These are phyloP conservation scores for Epichloe gansuensis DNA, from an alignment of 2,329 filamentous ascomycete genomes.

Conservation along the genomic window DNA sequence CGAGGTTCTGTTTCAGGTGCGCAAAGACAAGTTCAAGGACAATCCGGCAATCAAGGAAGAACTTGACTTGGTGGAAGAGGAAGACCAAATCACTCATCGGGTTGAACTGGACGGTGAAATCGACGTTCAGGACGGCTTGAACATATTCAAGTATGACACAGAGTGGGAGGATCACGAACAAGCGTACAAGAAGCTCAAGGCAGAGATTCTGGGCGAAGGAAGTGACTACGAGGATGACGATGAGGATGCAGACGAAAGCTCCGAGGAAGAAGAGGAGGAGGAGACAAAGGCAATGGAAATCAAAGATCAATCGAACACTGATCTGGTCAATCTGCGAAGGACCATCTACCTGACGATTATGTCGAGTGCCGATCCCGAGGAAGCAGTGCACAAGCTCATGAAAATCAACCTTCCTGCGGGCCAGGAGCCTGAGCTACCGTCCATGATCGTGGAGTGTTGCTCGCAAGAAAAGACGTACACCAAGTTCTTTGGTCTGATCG, in stretches of 20 bases:
- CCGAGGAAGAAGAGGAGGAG: conserved; percentile 63
- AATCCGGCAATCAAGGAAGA: conserved; percentile 86
- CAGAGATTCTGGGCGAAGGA: conserved; percentile 88
- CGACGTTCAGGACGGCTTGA: conserved; percentile 75
- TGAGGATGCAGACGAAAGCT: conserved; percentile 46
- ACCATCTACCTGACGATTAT: conserved; percentile 97
- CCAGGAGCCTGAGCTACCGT: conserved; percentile 79
- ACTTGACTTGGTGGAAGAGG: conserved; percentile 89
- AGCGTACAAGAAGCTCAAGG: conserved; percentile 79
- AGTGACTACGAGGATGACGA: conserved; percentile 71
- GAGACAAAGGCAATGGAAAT: conserved; percentile 83
- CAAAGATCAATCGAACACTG: conserved; percentile 94
- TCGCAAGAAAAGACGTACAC: conserved; percentile 95
- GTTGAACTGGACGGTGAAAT: conserved; percentile 73
- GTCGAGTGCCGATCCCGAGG: conserved; percentile 91
- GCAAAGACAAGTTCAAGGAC: conserved; percentile 94
- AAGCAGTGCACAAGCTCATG: conserved; percentile 95
- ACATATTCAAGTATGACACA: conserved; percentile 89
- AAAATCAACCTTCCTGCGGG: conserved; percentile 80
- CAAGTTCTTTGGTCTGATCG: conserved; percentile 92
- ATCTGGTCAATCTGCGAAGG: conserved; percentile 82
- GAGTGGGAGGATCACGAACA: conserved; percentile 87
- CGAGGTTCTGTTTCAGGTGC: conserved; percentile 90
- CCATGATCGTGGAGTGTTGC: conserved; percentile 95
- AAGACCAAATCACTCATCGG: conserved; percentile 92